A percentile compares a stretch with the other conserved stretches of the same genome.
phyloP scores from a whole-genome alignment of 2,329 filamentous ascomycete genomes.

The Aspergillus versicolor region DNA sequence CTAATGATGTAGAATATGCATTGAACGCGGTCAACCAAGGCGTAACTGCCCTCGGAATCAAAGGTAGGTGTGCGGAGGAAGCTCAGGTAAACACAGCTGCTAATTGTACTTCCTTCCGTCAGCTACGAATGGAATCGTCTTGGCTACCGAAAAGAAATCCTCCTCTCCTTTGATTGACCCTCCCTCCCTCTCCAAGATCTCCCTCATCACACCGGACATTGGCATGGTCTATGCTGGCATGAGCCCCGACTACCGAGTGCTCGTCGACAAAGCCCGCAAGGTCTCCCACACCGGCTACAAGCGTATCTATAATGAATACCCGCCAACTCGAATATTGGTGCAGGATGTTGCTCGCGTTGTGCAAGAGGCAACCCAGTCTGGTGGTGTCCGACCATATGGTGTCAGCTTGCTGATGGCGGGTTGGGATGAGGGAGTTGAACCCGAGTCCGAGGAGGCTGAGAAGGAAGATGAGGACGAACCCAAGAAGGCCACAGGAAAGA shows the following conservation, averaged over 20 bases:
- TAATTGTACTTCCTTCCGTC: conserved; percentile 15
- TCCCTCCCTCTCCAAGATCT: conserved; percentile 93
- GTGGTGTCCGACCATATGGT: conserved; percentile 94
- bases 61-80: conserved; percentile 61
- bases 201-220: conserved; percentile 96
- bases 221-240: conserved; percentile 99
- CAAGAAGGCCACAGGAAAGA: conserved; percentile 78
- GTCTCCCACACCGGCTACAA: conserved; percentile 98
- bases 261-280: conserved; percentile 97
- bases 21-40: conserved; percentile 99
- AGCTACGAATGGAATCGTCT: conserved; percentile 98
- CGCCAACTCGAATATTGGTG: conserved; percentile 97
- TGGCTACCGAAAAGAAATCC: conserved; percentile 99
- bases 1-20: conserved; percentile 76
- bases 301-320: conserved; percentile 99
- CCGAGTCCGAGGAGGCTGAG: conserved; percentile 68
- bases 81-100: conserved; percentile 10
- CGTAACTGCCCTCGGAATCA: conserved; percentile 97
- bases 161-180: conserved; percentile 96
- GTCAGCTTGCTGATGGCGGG: conserved; percentile 93
- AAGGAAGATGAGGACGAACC: conserved; percentile 58
- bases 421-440: conserved; percentile 95
- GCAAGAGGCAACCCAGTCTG: conserved; percentile 98
- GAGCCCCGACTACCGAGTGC: conserved; percentile 96
- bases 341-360: conserved; percentile 97